A percentile compares a stretch with the other conserved stretches of the same genome.
phyloP scores from a whole-genome alignment of 805 yeast species.

The Nakazawaea molendinolei region DNA sequence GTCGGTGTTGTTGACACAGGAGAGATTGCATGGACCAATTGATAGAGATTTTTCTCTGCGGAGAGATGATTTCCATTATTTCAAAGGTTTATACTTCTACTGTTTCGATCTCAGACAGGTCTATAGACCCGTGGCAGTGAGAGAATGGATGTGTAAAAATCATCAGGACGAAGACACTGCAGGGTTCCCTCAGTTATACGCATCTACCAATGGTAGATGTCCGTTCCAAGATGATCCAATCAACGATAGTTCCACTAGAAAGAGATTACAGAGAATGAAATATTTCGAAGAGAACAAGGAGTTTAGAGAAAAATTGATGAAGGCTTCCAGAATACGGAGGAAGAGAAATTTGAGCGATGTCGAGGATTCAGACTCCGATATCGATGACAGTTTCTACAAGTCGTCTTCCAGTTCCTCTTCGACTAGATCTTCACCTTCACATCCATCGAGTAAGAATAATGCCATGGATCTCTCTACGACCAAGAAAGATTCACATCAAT shows the following conservation, averaged over 20 bases:
- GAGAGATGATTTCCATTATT: constrained; percentile 79
- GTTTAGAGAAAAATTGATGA: constrained; percentile 24
- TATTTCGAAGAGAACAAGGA: constrained; percentile 25
- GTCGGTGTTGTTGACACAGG: constrained; percentile 70
- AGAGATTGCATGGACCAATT: constrained; percentile 76
- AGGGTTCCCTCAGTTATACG: constrained; percentile 49
- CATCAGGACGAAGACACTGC: constrained; percentile 29
- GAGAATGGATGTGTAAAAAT: constrained; percentile 63
- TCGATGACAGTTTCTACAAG: constrained; percentile 10
- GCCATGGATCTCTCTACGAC: background rate
- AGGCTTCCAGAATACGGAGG: constrained; percentile 16
- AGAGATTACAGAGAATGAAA: constrained; percentile 20
- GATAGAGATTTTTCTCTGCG: constrained; percentile 85
- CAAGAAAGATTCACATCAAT: constrained; percentile 8
- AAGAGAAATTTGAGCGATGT: constrained; percentile 13
- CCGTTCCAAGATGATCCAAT: constrained; percentile 60
- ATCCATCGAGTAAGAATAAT: background rate
- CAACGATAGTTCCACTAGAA: constrained; percentile 19
- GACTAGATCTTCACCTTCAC: background rate
- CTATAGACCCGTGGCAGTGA: constrained; percentile 71
- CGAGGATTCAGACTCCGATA: constrained; percentile 6
- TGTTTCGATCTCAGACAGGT: constrained; percentile 76
- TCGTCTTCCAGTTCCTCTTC: constrained; percentile 6
- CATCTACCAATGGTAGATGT: constrained; percentile 68
- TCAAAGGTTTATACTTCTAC: constrained; percentile 66